Evolutionary conservation across 192 early-diverging fungal species (phyloP).

Genomic region (Coemansia sp.): DNA sequence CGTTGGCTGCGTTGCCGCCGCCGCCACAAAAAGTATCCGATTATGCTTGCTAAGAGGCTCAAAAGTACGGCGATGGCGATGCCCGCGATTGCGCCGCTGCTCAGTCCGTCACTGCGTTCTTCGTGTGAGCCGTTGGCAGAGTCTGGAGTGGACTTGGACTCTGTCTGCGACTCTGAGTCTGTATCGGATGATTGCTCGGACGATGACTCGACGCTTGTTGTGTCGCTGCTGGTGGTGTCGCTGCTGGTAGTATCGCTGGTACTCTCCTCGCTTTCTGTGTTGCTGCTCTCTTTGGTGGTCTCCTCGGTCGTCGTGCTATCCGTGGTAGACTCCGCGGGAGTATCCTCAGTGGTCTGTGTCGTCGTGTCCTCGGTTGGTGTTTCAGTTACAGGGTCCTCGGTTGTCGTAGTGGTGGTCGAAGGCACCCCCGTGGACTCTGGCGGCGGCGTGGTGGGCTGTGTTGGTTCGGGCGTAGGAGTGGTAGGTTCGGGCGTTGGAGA

Average conservation of each 20-base stretch:
- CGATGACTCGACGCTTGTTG: neutral
- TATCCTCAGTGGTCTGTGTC: neutral
- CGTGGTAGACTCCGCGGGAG: neutral
- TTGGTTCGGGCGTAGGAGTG: neutral
- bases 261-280: neutral
- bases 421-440: neutral
- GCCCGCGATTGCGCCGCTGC: constrained; percentile 30
- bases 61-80: constrained; percentile 15
- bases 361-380: neutral
- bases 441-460: neutral
- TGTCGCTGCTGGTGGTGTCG: neutral
- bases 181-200: constrained; percentile 2
- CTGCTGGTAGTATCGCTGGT: too few species aligned
- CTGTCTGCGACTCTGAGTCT: neutral
- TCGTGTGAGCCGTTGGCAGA: neutral
- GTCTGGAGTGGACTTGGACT: neutral
- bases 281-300: neutral
- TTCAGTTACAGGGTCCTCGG: neutral
- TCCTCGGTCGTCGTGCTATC: neutral
- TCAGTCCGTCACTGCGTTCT: constrained; percentile 9
- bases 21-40: constrained; percentile 25
- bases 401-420: neutral
- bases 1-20: constrained; percentile 22
- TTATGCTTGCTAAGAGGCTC: neutral
- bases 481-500: neutral